phyloP scores from a whole-genome alignment of 306 rosid species.

The Prunus fruticosa region DNA sequence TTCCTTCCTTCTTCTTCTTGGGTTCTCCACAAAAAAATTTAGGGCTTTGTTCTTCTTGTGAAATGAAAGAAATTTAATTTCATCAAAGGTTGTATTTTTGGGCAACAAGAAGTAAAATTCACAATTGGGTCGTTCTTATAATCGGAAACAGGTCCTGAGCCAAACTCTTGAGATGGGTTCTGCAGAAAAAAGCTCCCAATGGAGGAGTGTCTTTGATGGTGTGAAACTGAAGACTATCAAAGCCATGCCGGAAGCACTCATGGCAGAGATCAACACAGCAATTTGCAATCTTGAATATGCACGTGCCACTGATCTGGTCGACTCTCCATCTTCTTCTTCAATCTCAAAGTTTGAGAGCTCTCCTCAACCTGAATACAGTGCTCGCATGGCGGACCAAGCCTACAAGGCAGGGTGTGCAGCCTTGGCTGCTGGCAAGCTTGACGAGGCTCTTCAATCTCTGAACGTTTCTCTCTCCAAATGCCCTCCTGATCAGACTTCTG shows the following conservation, averaged over 20 bases:
- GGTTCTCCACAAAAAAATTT: neutral
- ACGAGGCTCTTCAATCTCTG: constrained; percentile 62
- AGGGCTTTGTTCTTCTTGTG: neutral
- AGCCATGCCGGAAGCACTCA: constrained; percentile 68
- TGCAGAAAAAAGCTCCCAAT: constrained; percentile 38
- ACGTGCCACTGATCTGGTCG: constrained; percentile 55
- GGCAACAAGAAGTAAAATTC: neutral
- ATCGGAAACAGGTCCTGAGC: constrained; percentile 6
- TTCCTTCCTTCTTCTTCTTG: neutral
- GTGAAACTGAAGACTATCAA: constrained; percentile 52
- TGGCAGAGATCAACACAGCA: constrained; percentile 78
- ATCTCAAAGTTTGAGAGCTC: constrained; percentile 3
- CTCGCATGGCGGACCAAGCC: constrained; percentile 68
- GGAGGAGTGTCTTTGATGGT: constrained; percentile 80
- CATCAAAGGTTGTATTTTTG: neutral
- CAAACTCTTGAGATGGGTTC: constrained; percentile 16
- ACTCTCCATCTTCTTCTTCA: constrained; percentile 26
- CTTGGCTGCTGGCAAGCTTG: constrained; percentile 68
- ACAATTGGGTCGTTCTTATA: neutral
- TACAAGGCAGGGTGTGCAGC: constrained; percentile 84
- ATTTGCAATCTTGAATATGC: constrained; percentile 67
- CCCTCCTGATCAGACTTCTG: constrained; percentile 64
- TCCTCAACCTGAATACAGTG: constrained; percentile 40
- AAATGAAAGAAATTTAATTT: neutral
- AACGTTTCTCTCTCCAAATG: constrained; percentile 65